These are phyloP conservation scores for Hydrangea macrophylla DNA, from an alignment of 148 eudicot genomes.

Conservation along the genomic window DNA sequence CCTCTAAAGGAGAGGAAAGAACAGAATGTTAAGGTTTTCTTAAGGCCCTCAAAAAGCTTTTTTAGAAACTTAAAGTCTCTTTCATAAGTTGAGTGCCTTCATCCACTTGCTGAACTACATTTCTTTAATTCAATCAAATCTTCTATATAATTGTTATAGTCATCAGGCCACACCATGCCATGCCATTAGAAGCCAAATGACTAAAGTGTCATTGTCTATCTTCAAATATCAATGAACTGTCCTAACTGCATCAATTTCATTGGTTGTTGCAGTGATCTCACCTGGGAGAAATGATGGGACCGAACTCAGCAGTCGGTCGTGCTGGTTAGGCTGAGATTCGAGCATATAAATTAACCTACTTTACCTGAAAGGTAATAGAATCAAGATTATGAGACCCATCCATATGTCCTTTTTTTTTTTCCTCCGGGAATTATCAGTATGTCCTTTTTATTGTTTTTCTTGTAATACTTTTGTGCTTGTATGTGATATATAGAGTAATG, in stretches of 20 bases:
- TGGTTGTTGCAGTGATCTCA: neutral
- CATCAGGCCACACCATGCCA: neutral
- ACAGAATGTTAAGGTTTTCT: neutral
- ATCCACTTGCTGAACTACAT: neutral
- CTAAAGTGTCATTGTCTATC: neutral
- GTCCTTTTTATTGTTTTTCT: slow-evolving; percentile 7
- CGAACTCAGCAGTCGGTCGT: neutral
- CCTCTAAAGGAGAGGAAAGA: slow-evolving; percentile 9
- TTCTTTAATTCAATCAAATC: neutral
- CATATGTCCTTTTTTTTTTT: slow-evolving; percentile 9
- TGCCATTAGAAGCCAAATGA: neutral
- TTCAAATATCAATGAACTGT: neutral
- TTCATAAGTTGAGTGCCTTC: neutral
- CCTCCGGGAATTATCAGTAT: neutral
- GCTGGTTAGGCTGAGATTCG: neutral
- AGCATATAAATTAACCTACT: slow-evolving; percentile 8
- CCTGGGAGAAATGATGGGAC: neutral
- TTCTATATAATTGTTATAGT: neutral
- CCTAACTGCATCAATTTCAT: neutral
- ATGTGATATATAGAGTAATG: neutral
- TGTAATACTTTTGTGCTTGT: slow-evolving; percentile 5
- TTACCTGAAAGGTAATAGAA: neutral
- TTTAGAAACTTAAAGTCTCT: slow-evolving; percentile 4
- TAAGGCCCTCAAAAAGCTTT: slow-evolving; percentile 5
- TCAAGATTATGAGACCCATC: neutral